Conservation (phyloP, 2,329 filamentous ascomycete genomes). For the Bertia moriformis region DNA sequence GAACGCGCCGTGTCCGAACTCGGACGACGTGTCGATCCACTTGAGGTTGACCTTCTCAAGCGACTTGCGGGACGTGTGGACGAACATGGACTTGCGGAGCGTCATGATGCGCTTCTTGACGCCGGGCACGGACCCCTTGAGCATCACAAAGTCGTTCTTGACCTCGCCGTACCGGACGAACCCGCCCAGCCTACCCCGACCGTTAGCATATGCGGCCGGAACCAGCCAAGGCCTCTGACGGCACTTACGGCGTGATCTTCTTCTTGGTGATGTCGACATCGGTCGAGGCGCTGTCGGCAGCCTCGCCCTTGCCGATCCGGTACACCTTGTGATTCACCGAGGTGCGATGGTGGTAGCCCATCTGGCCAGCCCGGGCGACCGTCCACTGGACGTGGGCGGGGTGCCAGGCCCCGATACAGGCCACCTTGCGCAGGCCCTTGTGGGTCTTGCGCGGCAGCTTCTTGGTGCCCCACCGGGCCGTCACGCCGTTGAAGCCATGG, state of each 20-base stretch:
- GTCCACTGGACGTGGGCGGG: conserved; percentile 99
- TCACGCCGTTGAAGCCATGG: conserved; percentile 97
- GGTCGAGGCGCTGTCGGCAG: conserved; percentile 84
- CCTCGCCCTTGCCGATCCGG: conserved; percentile 85
- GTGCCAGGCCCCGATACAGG: conserved; percentile 99
- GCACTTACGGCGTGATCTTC: conserved; percentile 93
- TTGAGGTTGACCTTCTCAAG: conserved; percentile 99
- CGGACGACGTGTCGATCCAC: conserved; percentile 99
- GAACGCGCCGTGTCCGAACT: conserved; percentile 99
- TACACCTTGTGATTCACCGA: conserved; percentile 99
- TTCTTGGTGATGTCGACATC: conserved; percentile 98
- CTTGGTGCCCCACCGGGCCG: conserved; percentile 97
- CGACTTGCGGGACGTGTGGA: conserved; percentile 85
- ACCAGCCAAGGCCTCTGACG: not conserved
- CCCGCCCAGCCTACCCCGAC: conserved; percentile 65
- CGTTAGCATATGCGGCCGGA: conserved; percentile 14
- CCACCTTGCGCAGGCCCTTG: conserved; percentile 99
- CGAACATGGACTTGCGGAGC: conserved; percentile 96
- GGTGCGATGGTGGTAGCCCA: conserved; percentile 99
- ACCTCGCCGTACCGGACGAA: conserved; percentile 99
- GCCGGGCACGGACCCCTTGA: conserved; percentile 96
- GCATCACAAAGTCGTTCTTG: conserved; percentile 96
- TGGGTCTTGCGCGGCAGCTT: conserved; percentile 99
- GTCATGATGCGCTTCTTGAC: conserved; percentile 99
- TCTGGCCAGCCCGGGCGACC: conserved; percentile 98